Conservation (phyloP, 2,329 filamentous ascomycete genomes). For the Xylariaceae sp. region DNA sequence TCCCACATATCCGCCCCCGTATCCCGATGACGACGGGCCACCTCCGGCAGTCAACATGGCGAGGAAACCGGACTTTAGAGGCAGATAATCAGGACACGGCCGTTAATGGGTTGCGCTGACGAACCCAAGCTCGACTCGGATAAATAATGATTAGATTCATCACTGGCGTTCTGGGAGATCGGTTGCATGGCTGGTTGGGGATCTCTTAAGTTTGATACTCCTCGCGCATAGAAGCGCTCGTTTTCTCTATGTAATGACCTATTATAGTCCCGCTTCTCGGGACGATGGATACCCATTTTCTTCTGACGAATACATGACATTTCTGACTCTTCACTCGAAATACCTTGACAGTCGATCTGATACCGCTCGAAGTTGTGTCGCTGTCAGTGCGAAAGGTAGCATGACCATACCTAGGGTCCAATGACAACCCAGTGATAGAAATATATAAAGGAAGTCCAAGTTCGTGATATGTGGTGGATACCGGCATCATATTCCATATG, state of each 20-base stretch:
- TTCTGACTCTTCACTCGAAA: too few species aligned
- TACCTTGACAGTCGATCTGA: too few species aligned
- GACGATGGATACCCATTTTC: conserved; percentile 16
- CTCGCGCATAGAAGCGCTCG: background rate
- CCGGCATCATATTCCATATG: too few species aligned
- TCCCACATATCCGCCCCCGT: conserved; percentile 53
- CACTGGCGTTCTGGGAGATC: background rate
- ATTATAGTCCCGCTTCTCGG: conserved; percentile 3
- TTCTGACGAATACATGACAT: conserved; percentile 4
- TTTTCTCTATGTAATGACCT: background rate
- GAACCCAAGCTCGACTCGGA: background rate
- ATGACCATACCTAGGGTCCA: too few species aligned
- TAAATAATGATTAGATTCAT: background rate
- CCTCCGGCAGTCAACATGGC: conserved; percentile 83
- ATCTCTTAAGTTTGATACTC: background rate
- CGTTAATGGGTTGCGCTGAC: background rate
- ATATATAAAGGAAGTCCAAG: too few species aligned
- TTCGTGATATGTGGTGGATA: too few species aligned
- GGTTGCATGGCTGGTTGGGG: background rate
- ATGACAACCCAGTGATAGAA: too few species aligned
- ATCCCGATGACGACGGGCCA: conserved; percentile 71
- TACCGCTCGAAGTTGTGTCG: too few species aligned
- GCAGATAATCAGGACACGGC: conserved; percentile 32
- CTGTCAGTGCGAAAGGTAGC: too few species aligned
- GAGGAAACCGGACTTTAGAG: conserved; percentile 72